A percentile compares a stretch with the other conserved stretches of the same genome.
phyloP scores from a whole-genome alignment of 768 basidiomycete species.

The Rhizopogon vulgaris region DNA sequence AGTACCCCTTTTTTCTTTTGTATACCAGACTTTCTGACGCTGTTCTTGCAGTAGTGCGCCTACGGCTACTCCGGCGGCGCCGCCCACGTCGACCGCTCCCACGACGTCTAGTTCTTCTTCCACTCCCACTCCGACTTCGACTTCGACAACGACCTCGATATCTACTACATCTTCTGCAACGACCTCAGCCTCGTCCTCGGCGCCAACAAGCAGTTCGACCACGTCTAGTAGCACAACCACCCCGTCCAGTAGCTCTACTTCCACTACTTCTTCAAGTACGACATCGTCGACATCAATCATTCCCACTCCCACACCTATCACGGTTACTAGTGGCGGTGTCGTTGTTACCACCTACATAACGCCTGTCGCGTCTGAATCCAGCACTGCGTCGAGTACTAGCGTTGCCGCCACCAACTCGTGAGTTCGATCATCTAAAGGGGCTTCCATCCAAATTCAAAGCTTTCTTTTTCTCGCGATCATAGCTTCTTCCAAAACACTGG shows the following conservation, averaged over 20 bases:
- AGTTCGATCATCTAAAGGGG: constrained; percentile 3
- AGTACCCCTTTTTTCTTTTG: neutral
- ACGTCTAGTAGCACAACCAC: neutral
- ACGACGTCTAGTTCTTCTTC: neutral
- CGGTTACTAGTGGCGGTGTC: neutral
- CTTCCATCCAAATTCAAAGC: constrained; percentile 5
- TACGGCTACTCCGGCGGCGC: neutral
- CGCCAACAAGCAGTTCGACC: neutral
- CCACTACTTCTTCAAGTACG: neutral
- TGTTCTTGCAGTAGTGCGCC: neutral
- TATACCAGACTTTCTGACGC: neutral
- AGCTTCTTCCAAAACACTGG: constrained; percentile 72
- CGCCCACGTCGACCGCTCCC: neutral
- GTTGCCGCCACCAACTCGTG: constrained; percentile 17
- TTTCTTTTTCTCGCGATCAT: neutral
- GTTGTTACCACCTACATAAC: neutral
- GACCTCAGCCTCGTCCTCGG: neutral
- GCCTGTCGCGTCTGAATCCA: neutral
- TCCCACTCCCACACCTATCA: neutral
- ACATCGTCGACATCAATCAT: neutral
- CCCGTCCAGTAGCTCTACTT: neutral
- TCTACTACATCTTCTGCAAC: neutral
- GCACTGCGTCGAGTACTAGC: neutral
- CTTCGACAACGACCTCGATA: neutral
- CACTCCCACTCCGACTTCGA: neutral